Evolutionary conservation across 176 grass and related monocot genomes (phyloP).

Genomic region (Phyllostachys edulis): DNA sequence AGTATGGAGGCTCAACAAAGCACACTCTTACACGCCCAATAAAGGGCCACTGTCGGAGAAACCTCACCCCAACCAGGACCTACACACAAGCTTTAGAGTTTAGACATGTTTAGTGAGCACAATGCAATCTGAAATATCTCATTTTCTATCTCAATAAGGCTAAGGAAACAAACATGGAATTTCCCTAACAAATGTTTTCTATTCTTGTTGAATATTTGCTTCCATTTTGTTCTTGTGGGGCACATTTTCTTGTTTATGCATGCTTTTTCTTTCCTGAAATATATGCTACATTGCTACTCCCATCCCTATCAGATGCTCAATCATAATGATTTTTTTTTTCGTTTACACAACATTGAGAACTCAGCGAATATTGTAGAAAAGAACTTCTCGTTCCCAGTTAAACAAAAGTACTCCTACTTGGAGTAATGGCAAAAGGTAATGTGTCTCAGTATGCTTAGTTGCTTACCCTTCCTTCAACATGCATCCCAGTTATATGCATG

Average conservation of each 20-base stretch:
- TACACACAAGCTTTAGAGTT: slow-evolving; percentile 29
- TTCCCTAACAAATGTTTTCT: not conserved
- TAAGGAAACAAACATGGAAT: not conserved
- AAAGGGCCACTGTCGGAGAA: slow-evolving; percentile 85
- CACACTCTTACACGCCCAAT: slow-evolving; percentile 84
- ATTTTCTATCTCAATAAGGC: not conserved
- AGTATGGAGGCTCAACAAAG: slow-evolving; percentile 95
- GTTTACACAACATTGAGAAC: not conserved
- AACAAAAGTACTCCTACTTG: not conserved
- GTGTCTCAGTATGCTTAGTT: not conserved
- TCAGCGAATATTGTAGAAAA: not conserved
- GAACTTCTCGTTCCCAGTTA: not conserved
- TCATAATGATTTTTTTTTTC: not conserved
- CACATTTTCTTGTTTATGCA: not conserved
- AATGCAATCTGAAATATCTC: not conserved
- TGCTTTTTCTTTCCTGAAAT: not conserved
- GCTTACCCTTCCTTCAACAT: slow-evolving; percentile 86
- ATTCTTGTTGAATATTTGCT: not conserved
- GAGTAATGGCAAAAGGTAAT: not conserved
- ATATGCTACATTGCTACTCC: not conserved
- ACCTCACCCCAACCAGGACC: slow-evolving; percentile 90
- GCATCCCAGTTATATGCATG: slow-evolving; percentile 97
- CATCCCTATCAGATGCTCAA: not conserved
- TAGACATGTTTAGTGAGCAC: not conserved
- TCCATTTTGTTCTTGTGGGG: not conserved